Evolutionary conservation across 192 early-diverging fungal genomes (phyloP), one percentile per base, ranked within the genome.

Genomic region (Coemansia sp.): DNA sequence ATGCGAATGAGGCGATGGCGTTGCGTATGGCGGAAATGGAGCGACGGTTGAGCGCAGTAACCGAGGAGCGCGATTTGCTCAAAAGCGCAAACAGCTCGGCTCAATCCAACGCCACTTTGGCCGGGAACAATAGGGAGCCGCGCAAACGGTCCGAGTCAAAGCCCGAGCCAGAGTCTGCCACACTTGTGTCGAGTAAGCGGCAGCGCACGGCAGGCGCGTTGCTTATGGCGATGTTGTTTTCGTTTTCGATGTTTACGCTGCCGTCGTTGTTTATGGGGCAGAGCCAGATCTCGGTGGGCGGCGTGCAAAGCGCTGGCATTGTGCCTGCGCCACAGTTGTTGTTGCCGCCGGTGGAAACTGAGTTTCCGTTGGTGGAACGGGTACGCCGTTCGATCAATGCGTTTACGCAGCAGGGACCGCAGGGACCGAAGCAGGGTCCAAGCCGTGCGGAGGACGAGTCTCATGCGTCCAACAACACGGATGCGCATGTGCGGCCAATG

Each of bases 221-320:
- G 15, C 58, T 79, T 15, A 82, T 92, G 92, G 88, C 89, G 9
- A 80, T 92, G 48, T 67, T 94, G 25, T 91, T 94, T 62, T 94
- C 93, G 40, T 91, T 94, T 71, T 88, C 90, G 34, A 50, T 93
- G 64, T 87, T 95, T 42, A 86, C 89, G 48, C 68, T 94, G 57
- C 91, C 91, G 0, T 82, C 83, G 8, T 57, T 85, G 31, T 79
- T 75, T 20, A 57, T 66, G 4, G 40, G 60, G 20, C 52, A 74
- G 19, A 74, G 48, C 55, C 64, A 62, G 66, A 48, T 82, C 36
- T 50, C 70, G 19, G 55, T 66, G 47, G 66, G 77, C 6, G 69
- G 70, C 4, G 50, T 71, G 15, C 65, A 68, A 42, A 63, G 65
- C 17, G 66, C 65, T 1, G 65, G 72, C n/a, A 21, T 69, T 17